Percentiles rank a stretch among this genome's conserved stretches.
phyloP scores from a whole-genome alignment of 1,284 basidiomycete genomes.

The Cryptococcus maquisensis region DNA sequence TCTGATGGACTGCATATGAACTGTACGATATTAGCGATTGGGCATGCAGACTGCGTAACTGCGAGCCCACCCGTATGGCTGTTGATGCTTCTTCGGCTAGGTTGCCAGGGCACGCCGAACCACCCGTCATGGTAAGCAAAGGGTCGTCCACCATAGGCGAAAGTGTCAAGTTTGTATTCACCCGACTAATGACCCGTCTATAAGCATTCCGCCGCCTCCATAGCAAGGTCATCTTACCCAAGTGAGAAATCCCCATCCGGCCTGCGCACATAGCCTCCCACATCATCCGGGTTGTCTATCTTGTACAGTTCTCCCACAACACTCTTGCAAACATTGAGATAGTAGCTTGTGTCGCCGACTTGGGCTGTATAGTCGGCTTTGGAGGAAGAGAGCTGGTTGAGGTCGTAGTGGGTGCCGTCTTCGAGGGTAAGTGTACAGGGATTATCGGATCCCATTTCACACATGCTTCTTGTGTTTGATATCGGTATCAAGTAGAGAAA shows the following conservation, averaged over 20 bases:
- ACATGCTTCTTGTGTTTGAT: too few relatives aligned
- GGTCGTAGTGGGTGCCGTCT: constrained; percentile 47
- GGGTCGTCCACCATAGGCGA: constrained; percentile 39
- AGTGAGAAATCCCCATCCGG: constrained; percentile 39
- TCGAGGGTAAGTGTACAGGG: constrained; percentile 40
- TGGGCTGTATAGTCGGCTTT: constrained; percentile 34
- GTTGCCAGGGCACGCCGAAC: constrained; percentile 36
- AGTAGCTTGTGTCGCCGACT: constrained; percentile 33
- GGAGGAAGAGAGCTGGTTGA: constrained; percentile 34
- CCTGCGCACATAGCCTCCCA: constrained; percentile 38
- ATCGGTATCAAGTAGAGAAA: too few relatives aligned
- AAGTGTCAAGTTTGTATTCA: constrained; percentile 31
- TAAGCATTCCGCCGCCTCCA: not conserved
- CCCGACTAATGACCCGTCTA: constrained; percentile 9
- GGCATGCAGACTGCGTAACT: not conserved
- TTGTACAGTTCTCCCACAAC: constrained; percentile 45
- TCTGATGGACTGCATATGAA: constrained; percentile 42
- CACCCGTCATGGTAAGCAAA: constrained; percentile 35
- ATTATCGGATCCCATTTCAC: not conserved
- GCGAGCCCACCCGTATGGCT: constrained; percentile 35
- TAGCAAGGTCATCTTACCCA: constrained; percentile 26
- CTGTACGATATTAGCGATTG: constrained; percentile 17
- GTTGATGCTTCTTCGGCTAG: constrained; percentile 32
- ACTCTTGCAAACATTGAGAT: constrained; percentile 45
- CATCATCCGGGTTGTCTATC: constrained; percentile 35